Evolutionary conservation across 2,329 filamentous ascomycete species (phyloP), one percentile per base, ranked within the genome.

Genomic region (Pezicula radicicola): DNA sequence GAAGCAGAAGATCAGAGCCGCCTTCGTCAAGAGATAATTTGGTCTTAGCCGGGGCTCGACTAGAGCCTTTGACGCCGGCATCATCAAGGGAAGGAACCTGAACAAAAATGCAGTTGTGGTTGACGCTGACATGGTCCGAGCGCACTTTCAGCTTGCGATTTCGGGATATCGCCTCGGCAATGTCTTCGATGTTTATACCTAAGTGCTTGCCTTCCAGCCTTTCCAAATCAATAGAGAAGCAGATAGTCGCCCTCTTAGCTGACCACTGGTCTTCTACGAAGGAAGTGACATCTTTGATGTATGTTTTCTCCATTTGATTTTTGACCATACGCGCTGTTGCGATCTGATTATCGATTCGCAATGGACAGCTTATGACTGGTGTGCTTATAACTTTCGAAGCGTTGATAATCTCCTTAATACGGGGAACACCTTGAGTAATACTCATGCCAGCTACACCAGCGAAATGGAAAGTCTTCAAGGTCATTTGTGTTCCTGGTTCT

Each of bases 341-440:
- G 50, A 94, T 84, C 58, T 87, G 82, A 50, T 80, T 75, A 54
- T 85, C 83, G 65, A 91, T 94, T 57, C 90, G 80, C 5, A 97
- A 77, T 4, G 89, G 87, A 64, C 94, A 97, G 6, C 83, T 85
- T 60, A 99, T 96, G 66, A 99, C 88, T 0, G 94, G 94, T 0
- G 94, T 99, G 69, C 89, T 95, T 71, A 99, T 99, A 46, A 78
- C 77, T 68, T 91, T 96, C 8, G 91, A 96, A 6, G 94, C 94
- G 72, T 99, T 99, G 84, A 99, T 99, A 61, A 99, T 99, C 78
- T 99, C 94, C 74, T 99, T 99, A 76, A 99, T 99, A 85, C 94
- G 93, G 1, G 94, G 94, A 6, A 99, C 94, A 89, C 94, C 94
- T 67, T 97, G 91, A 0, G 94, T 99, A 67, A 99, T 96, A 80